A percentile compares a stretch with the other conserved stretches of the same genome.
phyloP scores from a whole-genome alignment of 1,284 basidiomycete species.

The Microbotryum silenes-acaulis region DNA sequence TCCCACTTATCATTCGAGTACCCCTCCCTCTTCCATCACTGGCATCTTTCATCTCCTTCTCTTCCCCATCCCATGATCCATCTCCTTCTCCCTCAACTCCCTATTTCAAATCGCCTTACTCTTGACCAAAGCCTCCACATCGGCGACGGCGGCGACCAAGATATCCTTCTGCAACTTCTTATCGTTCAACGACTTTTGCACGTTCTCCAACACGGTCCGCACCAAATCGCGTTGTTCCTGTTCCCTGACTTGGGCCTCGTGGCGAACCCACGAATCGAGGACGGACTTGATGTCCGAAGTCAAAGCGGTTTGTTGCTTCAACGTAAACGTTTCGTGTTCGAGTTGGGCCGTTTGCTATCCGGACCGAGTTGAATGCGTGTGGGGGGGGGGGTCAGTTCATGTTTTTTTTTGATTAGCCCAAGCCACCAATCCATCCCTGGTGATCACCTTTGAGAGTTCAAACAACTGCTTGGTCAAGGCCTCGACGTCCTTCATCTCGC shows the following conservation, averaged over 20 bases:
- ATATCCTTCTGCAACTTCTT: constrained; percentile 92
- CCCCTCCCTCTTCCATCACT: too few relatives aligned
- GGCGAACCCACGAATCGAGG: constrained; percentile 96
- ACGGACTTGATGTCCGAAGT: constrained; percentile 87
- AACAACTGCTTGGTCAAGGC: constrained; percentile 84
- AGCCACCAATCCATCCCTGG: too few relatives aligned
- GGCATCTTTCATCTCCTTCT: too few relatives aligned
- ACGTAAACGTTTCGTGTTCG: constrained; percentile 83
- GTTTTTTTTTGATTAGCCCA: too few relatives aligned
- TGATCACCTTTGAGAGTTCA: constrained; percentile 70
- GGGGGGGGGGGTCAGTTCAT: too few relatives aligned
- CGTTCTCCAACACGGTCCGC: constrained; percentile 76
- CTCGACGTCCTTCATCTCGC: constrained; percentile 89
- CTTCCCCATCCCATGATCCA: too few relatives aligned
- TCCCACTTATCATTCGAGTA: too few relatives aligned
- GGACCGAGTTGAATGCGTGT: too few relatives aligned
- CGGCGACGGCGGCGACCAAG: constrained; percentile 70
- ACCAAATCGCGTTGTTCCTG: constrained; percentile 87
- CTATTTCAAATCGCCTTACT: too few relatives aligned
- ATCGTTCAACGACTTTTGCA: constrained; percentile 72
- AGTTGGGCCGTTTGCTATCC: constrained; percentile 66
- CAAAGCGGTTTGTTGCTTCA: constrained; percentile 79
- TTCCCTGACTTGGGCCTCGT: constrained; percentile 94
- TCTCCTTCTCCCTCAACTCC: too few relatives aligned
- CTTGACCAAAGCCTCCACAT: constrained; percentile 59